A percentile compares a stretch with the other conserved stretches of the same genome.
Evolutionary conservation across 1,139 yeast species (phyloP).

Genomic region (Sugiyamaella castrensis): DNA sequence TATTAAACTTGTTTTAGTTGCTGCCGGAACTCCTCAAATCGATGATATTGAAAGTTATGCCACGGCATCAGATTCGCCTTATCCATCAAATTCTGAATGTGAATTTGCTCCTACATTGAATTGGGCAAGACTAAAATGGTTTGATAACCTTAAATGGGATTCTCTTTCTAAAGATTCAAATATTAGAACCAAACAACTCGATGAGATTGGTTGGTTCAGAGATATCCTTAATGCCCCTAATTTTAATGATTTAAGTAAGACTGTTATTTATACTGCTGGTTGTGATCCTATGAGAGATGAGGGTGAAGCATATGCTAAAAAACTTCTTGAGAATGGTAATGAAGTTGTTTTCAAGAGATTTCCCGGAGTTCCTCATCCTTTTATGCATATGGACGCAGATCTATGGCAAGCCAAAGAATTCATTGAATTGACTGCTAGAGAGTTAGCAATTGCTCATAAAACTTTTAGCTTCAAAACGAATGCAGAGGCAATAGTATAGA

Average conservation of each 20-base stretch:
- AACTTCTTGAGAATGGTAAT: conserved; percentile 30
- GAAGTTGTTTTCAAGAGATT: conserved; percentile 19
- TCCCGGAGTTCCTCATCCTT: conserved; percentile 10
- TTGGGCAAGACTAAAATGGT: conserved; percentile 6
- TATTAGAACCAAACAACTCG: conserved; percentile 1
- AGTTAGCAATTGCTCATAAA: too few species aligned
- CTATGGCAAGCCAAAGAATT: conserved; percentile 1
- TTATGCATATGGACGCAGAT: conserved; percentile 8
- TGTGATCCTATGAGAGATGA: conserved; percentile 37
- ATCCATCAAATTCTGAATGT: conserved; percentile 11
- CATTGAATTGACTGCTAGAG: too few species aligned
- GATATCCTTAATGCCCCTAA: conserved; percentile 21
- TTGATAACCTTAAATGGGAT: conserved; percentile 9
- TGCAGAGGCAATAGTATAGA: too few species aligned
- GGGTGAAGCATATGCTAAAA: conserved; percentile 36
- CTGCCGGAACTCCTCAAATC: conserved; percentile 6
- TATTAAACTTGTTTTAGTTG: conserved; percentile 7
- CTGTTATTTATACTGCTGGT: conserved; percentile 35
- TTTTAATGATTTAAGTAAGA: conserved; percentile 29
- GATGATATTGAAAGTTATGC: conserved; percentile 3
- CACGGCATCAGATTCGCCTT: conserved; percentile 6
- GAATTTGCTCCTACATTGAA: conserved; percentile 12
- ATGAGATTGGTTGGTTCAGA: too few species aligned
- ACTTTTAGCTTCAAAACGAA: too few species aligned
- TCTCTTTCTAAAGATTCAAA: conserved; percentile 10